Conservation (phyloP, 2,329 filamentous ascomycete genomes). For the Botryosphaeria dothidea region DNA sequence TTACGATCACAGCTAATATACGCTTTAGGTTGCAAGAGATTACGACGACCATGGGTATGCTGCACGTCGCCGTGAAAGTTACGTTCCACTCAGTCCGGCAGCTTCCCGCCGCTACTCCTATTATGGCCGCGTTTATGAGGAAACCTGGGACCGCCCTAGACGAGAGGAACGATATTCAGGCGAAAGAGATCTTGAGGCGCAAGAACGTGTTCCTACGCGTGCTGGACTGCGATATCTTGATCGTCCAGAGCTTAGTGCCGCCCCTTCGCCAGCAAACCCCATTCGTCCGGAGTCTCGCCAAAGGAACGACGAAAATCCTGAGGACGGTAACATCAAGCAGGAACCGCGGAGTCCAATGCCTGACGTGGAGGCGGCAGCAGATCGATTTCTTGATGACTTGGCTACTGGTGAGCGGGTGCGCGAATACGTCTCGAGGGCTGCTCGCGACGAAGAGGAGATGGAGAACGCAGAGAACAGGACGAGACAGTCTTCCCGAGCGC, state of each 20-base stretch:
- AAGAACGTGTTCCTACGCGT: slow-evolving; percentile 30
- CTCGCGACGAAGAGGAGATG: slow-evolving; percentile 17
- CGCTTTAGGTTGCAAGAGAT: slow-evolving; percentile 30
- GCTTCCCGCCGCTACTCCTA: slow-evolving; percentile 31
- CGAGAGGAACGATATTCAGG: slow-evolving; percentile 20
- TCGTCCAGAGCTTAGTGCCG: slow-evolving; percentile 26
- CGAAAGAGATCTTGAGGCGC: slow-evolving; percentile 36
- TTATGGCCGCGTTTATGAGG: slow-evolving; percentile 29
- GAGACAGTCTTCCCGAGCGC: neutral
- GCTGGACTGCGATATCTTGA: slow-evolving; percentile 32
- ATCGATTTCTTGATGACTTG: slow-evolving; percentile 38
- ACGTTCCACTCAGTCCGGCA: slow-evolving; percentile 30
- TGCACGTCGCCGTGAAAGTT: slow-evolving; percentile 27
- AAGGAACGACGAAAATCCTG: slow-evolving; percentile 24
- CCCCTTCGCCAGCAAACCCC: slow-evolving; percentile 30
- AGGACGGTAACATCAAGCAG: neutral
- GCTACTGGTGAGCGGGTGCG: slow-evolving; percentile 25
- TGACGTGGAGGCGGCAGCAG: slow-evolving; percentile 30
- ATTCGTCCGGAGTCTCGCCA: slow-evolving; percentile 28
- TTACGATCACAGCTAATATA: slow-evolving; percentile 15
- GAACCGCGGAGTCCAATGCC: slow-evolving; percentile 23
- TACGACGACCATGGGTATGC: slow-evolving; percentile 31
- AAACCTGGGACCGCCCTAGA: slow-evolving; percentile 31
- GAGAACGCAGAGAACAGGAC: slow-evolving; percentile 15
- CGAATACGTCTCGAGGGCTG: slow-evolving; percentile 16